These are phyloP conservation scores for Trichoderma asperellum DNA, from an alignment of 2,329 filamentous ascomycete species.

Conservation along the genomic window DNA sequence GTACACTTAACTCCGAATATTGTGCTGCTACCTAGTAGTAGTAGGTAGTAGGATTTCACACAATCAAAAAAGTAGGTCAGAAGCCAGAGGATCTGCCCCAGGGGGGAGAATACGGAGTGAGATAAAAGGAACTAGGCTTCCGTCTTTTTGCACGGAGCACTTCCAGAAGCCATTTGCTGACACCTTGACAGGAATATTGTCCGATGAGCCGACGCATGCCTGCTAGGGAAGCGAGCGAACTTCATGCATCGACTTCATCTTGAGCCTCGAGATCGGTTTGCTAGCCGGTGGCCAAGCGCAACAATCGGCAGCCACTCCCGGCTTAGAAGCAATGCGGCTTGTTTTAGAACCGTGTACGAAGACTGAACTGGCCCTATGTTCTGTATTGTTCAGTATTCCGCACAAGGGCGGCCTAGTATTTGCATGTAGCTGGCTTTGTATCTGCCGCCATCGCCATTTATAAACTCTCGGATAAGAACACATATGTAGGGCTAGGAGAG, in stretches of 20 bases:
- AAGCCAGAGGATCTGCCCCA: neutral
- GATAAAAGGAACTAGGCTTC: neutral
- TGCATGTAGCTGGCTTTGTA: neutral
- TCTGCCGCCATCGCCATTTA: neutral
- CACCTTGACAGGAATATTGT: slow-evolving; percentile 13
- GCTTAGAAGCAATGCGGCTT: neutral
- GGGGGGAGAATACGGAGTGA: neutral
- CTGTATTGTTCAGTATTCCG: neutral
- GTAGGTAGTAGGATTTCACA: neutral
- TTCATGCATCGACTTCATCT: slow-evolving; percentile 6
- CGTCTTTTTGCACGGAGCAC: neutral
- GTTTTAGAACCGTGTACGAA: neutral
- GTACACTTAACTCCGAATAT: neutral
- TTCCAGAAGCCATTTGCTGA: slow-evolving; percentile 1
- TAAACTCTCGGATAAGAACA: neutral
- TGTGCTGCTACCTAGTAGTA: no score
- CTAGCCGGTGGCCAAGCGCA: slow-evolving; percentile 10
- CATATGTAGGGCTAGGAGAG: neutral
- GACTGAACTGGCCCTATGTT: neutral
- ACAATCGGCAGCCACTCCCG: slow-evolving; percentile 23
- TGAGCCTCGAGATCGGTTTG: slow-evolving; percentile 21
- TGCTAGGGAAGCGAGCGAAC: slow-evolving; percentile 5
- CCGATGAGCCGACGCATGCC: slow-evolving; percentile 18
- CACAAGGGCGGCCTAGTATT: neutral
- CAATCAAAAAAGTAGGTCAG: neutral